These are phyloP conservation scores for Schizochytrium sp. DNA, from an alignment of 108 stramenopile species.

Conservation along the genomic window DNA sequence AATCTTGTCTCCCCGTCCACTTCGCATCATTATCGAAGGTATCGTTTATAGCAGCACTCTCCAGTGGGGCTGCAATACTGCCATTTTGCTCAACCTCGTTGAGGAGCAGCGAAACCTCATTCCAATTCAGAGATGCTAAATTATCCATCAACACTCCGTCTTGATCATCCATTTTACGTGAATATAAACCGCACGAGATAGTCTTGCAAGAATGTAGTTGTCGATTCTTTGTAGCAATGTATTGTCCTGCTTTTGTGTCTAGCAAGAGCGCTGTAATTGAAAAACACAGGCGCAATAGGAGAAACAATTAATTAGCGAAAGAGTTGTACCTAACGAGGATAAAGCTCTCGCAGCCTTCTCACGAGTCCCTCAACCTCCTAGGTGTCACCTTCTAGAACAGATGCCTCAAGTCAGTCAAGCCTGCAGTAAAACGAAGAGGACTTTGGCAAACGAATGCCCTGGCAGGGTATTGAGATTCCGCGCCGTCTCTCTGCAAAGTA, in stretches of 20 bases:
- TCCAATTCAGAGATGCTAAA: background rate
- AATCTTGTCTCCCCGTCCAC: background rate
- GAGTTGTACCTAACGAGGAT: too few relatives aligned
- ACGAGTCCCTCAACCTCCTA: too few relatives aligned
- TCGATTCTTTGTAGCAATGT: too few relatives aligned
- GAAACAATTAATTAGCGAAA: too few relatives aligned
- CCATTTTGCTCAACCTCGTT: constrained; percentile 35
- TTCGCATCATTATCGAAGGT: background rate
- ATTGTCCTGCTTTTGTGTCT: too few relatives aligned
- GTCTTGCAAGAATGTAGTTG: too few relatives aligned
- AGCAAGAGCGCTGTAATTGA: too few relatives aligned
- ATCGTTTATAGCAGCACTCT: background rate
- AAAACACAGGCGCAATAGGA: too few relatives aligned
- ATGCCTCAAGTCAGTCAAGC: background rate
- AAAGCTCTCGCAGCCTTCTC: too few relatives aligned
- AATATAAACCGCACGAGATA: too few relatives aligned
- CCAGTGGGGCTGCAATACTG: background rate
- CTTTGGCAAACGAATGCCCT: background rate
- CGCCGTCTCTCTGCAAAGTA: background rate
- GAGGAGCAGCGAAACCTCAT: background rate
- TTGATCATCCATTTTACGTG: too few relatives aligned
- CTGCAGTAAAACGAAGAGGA: background rate
- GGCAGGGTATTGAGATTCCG: background rate
- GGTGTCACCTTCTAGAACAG: background rate
- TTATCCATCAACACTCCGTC: background rate